A percentile compares a stretch with the other conserved stretches of the same genome.
These are phyloP conservation scores for Suillus hirtellus DNA, from an alignment of 768 basidiomycete species.

Conservation along the genomic window DNA sequence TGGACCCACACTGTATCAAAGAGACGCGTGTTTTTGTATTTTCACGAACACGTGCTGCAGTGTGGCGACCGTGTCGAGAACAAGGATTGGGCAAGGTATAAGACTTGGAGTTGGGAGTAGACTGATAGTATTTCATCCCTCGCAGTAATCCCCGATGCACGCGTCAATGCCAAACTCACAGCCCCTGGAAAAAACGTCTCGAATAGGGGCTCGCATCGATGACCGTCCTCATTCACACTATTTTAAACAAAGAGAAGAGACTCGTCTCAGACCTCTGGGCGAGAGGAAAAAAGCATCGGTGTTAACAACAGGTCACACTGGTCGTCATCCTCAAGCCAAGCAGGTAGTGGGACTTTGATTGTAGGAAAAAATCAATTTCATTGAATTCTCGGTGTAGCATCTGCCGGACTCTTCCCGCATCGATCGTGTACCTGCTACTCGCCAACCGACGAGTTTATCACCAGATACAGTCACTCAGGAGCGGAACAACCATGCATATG, in stretches of 20 bases:
- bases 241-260: neutral
- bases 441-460: neutral
- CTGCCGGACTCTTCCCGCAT: neutral
- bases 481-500: neutral
- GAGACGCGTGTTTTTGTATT: neutral
- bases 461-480: neutral
- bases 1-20: conserved; percentile 9
- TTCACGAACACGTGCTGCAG: neutral
- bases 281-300: neutral
- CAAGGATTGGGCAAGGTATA: conserved; percentile 1
- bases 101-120: neutral
- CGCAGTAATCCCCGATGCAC: neutral
- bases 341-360: neutral
- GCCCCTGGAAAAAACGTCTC: too few relatives aligned
- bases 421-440: neutral
- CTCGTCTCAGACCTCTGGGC: too few relatives aligned
- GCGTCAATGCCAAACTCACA: neutral
- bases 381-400: neutral
- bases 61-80: conserved; percentile 1
- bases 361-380: neutral
- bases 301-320: neutral
- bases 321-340: neutral
- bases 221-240: neutral
- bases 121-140: too few relatives aligned
- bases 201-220: neutral